Percentiles rank a stretch among this genome's conserved stretches.
phyloP scores from a whole-genome alignment of 495 filamentous ascomycete genomes.

The Talaromyces liani region DNA sequence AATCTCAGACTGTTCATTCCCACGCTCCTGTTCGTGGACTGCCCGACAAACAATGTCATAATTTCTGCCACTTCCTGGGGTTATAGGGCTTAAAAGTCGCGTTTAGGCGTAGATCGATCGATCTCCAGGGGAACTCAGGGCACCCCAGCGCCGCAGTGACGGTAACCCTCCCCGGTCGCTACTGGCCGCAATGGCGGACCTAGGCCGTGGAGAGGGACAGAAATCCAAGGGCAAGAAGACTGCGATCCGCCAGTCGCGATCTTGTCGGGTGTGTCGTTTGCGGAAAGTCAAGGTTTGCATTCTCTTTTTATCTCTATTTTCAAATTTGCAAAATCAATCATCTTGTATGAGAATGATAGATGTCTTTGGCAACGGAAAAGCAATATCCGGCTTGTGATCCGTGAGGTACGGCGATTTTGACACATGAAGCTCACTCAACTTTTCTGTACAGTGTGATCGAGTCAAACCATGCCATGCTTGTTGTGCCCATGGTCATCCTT shows the following conservation, averaged over 20 bases:
- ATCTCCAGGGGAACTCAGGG: not conserved
- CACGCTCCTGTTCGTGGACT: conserved; percentile 4
- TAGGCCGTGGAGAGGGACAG: conserved; percentile 5
- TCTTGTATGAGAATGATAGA: not conserved
- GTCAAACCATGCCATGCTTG: conserved; percentile 41
- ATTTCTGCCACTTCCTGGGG: not conserved
- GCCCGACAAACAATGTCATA: conserved; percentile 1
- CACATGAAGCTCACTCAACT: not conserved
- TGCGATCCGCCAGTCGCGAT: conserved; percentile 31
- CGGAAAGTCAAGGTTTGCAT: conserved; percentile 39
- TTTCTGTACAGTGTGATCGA: conserved; percentile 29
- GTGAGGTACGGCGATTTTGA: not conserved
- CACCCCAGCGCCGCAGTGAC: conserved; percentile 2
- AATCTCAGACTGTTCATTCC: conserved; percentile 2
- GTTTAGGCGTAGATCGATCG: not conserved
- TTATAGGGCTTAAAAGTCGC: not conserved
- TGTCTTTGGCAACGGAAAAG: not conserved
- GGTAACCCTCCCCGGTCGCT: conserved; percentile 7
- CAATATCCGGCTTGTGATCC: not conserved
- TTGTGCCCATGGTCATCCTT: conserved; percentile 40
- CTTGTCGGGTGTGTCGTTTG: conserved; percentile 37
- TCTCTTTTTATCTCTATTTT: not conserved
- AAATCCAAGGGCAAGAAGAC: conserved; percentile 14
- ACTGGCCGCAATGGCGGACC: conserved; percentile 9
- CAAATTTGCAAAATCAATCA: not conserved